Percentiles rank a stretch among this genome's conserved stretches.
phyloP scores from a whole-genome alignment of 2,329 filamentous ascomycete species.

The Scortechinia acanthostroma region DNA sequence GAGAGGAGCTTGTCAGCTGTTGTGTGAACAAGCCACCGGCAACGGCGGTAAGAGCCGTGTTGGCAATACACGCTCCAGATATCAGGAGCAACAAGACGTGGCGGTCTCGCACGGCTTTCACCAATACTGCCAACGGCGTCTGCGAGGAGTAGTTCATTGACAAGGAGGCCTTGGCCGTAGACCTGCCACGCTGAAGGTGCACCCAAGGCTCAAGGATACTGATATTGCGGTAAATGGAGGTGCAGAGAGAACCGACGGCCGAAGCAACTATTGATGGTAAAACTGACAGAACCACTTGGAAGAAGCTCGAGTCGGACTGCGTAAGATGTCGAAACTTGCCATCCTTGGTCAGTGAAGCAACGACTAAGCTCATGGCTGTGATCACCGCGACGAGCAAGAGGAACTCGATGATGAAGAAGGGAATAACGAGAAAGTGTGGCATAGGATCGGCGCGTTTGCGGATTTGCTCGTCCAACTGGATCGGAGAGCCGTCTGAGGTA shows the following conservation, averaged over 20 bases:
- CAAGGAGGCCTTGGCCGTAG: neutral
- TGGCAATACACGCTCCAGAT: neutral
- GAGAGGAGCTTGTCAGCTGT: neutral
- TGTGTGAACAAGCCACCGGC: neutral
- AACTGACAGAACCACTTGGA: neutral
- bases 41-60: neutral
- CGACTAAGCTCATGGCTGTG: neutral
- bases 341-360: neutral
- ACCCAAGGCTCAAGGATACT: neutral
- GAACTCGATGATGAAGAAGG: conserved; percentile 2
- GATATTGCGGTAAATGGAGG: neutral
- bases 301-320: neutral
- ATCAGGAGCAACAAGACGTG: neutral
- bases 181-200: neutral
- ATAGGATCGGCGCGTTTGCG: neutral
- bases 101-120: neutral
- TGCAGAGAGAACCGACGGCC: neutral
- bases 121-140: neutral
- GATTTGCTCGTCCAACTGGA: neutral
- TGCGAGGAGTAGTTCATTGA: neutral
- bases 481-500: neutral
- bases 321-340: neutral
- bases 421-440: conserved; percentile 1
- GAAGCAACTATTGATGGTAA: neutral
- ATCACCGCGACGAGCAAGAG: neutral